Evolutionary conservation across 1,139 yeast species (phyloP), one percentile per base, ranked within the genome.

Genomic region (Geotrichum restrictum): DNA sequence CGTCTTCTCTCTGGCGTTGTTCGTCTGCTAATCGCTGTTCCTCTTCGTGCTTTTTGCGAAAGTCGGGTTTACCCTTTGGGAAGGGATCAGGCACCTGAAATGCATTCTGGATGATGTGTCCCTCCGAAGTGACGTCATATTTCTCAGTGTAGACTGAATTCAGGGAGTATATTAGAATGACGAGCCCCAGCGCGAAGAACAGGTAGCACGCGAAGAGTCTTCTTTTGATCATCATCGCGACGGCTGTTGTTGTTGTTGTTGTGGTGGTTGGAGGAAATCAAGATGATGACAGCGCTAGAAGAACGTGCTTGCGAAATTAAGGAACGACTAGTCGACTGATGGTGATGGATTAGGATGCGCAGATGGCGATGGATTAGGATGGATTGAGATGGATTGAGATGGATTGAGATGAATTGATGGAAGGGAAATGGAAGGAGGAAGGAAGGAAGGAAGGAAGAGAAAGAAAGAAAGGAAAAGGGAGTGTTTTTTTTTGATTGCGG

Each of bases 401-500:
- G 6, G 32, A 29, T 7, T 7, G 32, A 7, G 32, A 29, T 29
- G 32, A 11, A 29, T 11, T 7, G 11, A 11, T 29, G 11, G 32
- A 29, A 29, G 11, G 22, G 22, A 10, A 16, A 13, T 6, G 22
- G 18, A 10, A 16, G 13, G 21, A 66, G 62, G 16, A 64, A 57
- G n/a, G 57, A 54, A 16, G 66, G 60, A 33, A 64, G 63, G n/a
- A 59, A 56, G 2, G 61, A 54, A n/a, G 60, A 57, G 2, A 60
- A 48, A 24, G 60, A 59, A n/a, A 55, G 54, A 27, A 50, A 47
- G 22, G 56, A 45, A 24, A 56, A 56, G 29, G 29, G 36, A 32
- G 5, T 32, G n/a, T 32, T 32, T 32, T 32, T 5, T 32, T 32
- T 32, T 32, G n/a, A 6, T 32, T 32, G 5, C 11, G 29, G 8